phyloP scores from a whole-genome alignment of 2,329 filamentous ascomycete genomes.

The Fusarium sp. region DNA sequence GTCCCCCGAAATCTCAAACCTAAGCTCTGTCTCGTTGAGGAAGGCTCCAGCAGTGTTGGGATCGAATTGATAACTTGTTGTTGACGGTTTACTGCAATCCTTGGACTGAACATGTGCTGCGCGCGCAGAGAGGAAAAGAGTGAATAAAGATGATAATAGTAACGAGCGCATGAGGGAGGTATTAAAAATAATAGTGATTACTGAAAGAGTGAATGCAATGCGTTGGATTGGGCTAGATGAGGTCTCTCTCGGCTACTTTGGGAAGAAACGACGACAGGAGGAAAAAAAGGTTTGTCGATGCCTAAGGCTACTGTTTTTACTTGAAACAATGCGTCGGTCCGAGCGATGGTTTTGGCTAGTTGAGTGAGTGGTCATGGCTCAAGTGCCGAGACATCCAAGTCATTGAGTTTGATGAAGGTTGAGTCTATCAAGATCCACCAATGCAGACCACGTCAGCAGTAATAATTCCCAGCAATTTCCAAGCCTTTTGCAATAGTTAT shows the following conservation, averaged over 20 bases:
- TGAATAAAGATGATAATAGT: not conserved
- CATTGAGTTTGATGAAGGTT: too few relatives aligned
- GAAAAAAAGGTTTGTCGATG: constrained; percentile 1
- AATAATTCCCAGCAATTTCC: too few relatives aligned
- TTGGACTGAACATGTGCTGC: constrained; percentile 36
- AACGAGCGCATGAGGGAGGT: constrained; percentile 2
- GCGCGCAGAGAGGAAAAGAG: constrained; percentile 4
- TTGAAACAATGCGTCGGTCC: constrained; percentile 7
- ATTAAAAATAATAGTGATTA: not conserved
- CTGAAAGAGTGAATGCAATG: constrained; percentile 16
- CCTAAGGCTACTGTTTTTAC: constrained; percentile 1
- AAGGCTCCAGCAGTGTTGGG: constrained; percentile 5
- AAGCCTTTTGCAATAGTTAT: too few relatives aligned
- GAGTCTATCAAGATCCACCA: too few relatives aligned
- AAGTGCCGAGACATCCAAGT: too few relatives aligned
- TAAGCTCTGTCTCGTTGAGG: constrained; percentile 28
- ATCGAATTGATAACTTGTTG: constrained; percentile 13
- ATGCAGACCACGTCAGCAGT: too few relatives aligned
- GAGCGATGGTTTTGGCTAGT: not conserved
- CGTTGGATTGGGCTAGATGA: not conserved
- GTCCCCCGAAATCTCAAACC: not conserved
- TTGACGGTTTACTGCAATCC: constrained; percentile 30
- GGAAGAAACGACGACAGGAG: not conserved
- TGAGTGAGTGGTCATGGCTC: not conserved
- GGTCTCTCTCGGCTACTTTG: constrained; percentile 6